These are phyloP conservation scores for Croton setiger DNA, from an alignment of 441 rosid species.

Conservation along the genomic window DNA sequence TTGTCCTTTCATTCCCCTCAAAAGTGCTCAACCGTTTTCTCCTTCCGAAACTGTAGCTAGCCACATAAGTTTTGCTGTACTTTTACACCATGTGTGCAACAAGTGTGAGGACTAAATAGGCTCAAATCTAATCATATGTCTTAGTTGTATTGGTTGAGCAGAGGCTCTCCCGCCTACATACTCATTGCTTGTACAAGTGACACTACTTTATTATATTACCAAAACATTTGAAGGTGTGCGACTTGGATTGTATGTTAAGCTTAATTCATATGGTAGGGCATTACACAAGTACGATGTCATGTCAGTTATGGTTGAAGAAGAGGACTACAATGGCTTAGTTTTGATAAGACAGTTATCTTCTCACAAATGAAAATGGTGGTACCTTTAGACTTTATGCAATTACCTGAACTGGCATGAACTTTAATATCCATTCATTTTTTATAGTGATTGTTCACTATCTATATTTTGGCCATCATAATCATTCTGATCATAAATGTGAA, in stretches of 20 bases:
- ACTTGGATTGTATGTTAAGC: neutral
- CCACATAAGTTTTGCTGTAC: no score
- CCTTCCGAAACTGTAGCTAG: no score
- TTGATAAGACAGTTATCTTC: neutral
- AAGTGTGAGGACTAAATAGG: neutral
- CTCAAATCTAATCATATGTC: neutral
- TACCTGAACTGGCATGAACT: neutral
- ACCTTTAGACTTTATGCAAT: neutral
- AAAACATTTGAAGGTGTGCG: neutral
- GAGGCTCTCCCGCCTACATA: neutral
- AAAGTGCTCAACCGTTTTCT: no score
- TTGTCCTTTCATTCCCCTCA: no score
- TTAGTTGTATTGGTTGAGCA: conserved; percentile 1
- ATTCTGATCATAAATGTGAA: neutral
- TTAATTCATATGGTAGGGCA: neutral
- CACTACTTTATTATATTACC: neutral
- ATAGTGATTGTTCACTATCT: neutral
- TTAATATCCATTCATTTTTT: neutral
- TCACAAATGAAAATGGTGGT: neutral
- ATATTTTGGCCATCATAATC: neutral
- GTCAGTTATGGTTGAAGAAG: neutral
- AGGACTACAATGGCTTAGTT: neutral
- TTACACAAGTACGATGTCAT: neutral
- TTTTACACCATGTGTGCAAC: neutral
- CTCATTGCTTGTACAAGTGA: neutral